Base-by-base conservation (phyloP, 2,329 filamentous ascomycete species). In the Fusarium sacchari region DNA sequence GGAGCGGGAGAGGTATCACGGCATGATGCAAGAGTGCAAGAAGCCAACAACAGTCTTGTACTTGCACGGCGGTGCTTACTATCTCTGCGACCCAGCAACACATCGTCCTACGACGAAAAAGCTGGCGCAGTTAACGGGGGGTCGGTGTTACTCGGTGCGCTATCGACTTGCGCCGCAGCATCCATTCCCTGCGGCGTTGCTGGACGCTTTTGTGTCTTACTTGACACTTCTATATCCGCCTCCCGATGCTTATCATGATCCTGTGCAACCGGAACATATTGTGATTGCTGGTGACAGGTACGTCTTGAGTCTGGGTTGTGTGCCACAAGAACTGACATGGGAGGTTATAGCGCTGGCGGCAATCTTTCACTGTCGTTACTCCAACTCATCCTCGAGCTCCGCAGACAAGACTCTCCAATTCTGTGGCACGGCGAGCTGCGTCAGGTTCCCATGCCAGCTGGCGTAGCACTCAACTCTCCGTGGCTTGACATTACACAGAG, bases 21-120 rank as follows among this genome's bases (percentile, higher is more conserved):
- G 87, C 62, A 82, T 96, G 82, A 91, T 93, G 88, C 86, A 86
- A 64, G 93, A 95, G 78, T 88, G 88, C 65, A 88, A 81, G n/a
- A 87, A 84, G 56, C 87, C 88, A 7, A 86, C 88, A 2, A 94
- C 92, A 0, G 81, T 94, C 0, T 83, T 95, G 26, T 95, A 94
- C 80, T 88, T 95, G 76, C 93, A 95, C 80, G 93, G 93, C 69
- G 94, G 93, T 60, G 93, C 91, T 8, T 93, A 92, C 82, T 94
- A 86, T 73, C 86, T 94, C 34, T 87, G 92, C 77, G 93, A 95
- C 76, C 93, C 93, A 22, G 82, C 86, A 3, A 91, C 90, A 0
- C 91, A 94, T 77, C 88, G 94, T 6, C 80, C 84, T 0, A 82
- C 87, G 1, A 87, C 86, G 24, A 88, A 88, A 66, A 88, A 86